Conservation (phyloP, 371 early-diverging fungal species). For the Syncephalastrum monosporum region DNA sequence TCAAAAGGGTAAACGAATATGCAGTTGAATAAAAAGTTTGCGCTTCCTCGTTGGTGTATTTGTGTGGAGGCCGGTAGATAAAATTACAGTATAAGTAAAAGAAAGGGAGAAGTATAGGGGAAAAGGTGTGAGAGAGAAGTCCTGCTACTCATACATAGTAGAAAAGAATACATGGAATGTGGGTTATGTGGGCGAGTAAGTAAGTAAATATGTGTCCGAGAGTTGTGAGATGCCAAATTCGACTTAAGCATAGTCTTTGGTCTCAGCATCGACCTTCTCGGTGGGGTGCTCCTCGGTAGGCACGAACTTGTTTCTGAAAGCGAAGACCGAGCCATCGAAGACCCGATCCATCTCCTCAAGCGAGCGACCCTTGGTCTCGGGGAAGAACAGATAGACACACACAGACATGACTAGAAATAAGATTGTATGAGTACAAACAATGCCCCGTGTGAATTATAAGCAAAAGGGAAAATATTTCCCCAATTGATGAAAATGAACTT, state of each 20-base stretch:
- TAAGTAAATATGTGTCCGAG: no score
- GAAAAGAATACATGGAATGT: no score
- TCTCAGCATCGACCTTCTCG: conserved; percentile 1
- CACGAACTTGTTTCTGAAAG: conserved; percentile 1
- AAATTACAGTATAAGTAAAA: no score
- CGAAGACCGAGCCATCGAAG: conserved; percentile 36
- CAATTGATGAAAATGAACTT: not conserved
- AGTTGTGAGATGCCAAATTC: no score
- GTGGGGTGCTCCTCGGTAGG: not conserved
- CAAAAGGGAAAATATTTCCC: not conserved
- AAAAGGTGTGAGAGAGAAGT: conserved; percentile 6
- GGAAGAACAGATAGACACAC: conserved; percentile 43
- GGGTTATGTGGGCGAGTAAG: no score
- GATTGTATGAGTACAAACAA: not conserved
- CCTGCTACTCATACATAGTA: no score
- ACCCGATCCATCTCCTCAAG: conserved; percentile 62
- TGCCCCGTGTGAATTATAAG: not conserved
- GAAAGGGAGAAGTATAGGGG: no score
- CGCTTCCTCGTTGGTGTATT: no score
- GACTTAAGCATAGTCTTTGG: no score
- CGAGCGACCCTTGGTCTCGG: conserved; percentile 60
- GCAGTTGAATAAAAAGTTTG: no score
- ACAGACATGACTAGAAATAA: conserved; percentile 31
- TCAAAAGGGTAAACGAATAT: no score
- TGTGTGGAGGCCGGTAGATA: no score